Conservation (phyloP, 2,329 filamentous ascomycete genomes). For the Sarocladiaceae sp. region DNA sequence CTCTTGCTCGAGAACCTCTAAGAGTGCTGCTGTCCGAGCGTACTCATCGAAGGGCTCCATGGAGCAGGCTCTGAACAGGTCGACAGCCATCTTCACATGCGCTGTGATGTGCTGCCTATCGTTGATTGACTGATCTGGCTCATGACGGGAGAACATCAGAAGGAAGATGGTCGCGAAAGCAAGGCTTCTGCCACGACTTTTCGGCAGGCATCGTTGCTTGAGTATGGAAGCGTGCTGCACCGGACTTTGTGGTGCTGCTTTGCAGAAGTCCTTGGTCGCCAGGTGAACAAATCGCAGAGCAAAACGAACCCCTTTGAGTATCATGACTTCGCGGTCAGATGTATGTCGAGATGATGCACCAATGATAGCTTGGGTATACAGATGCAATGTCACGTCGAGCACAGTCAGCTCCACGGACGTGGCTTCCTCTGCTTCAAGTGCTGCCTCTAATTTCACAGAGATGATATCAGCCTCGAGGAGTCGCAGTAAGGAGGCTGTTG, state of each 20-base stretch:
- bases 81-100: conserved; percentile 21
- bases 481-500: conserved; percentile 23
- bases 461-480: conserved; percentile 24
- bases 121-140: conserved; percentile 18
- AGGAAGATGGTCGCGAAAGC: conserved; percentile 26
- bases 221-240: conserved; percentile 13
- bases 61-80: conserved; percentile 22
- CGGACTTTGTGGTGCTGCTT: conserved; percentile 12
- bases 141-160: conserved; percentile 23
- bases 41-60: conserved; percentile 19
- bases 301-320: conserved; percentile 21
- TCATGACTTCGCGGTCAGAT: conserved; percentile 20
- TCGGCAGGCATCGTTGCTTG: conserved; percentile 18
- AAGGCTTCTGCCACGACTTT: conserved; percentile 22
- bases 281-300: conserved; percentile 23
- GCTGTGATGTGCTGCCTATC: conserved; percentile 24
- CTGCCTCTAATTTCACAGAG: conserved; percentile 14
- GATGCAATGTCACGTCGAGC: conserved; percentile 23
- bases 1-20: conserved; percentile 23
- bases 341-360: conserved; percentile 14
- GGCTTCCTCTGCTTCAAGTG: conserved; percentile 21
- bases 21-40: conserved; percentile 18
- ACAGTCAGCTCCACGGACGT: conserved; percentile 18
- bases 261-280: conserved; percentile 16
- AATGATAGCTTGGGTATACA: conserved; percentile 23